A percentile compares a stretch with the other conserved stretches of the same genome.
These are phyloP conservation scores for Ilyonectria mors-panacis DNA, from an alignment of 2,329 filamentous ascomycete genomes.

Conservation along the genomic window DNA sequence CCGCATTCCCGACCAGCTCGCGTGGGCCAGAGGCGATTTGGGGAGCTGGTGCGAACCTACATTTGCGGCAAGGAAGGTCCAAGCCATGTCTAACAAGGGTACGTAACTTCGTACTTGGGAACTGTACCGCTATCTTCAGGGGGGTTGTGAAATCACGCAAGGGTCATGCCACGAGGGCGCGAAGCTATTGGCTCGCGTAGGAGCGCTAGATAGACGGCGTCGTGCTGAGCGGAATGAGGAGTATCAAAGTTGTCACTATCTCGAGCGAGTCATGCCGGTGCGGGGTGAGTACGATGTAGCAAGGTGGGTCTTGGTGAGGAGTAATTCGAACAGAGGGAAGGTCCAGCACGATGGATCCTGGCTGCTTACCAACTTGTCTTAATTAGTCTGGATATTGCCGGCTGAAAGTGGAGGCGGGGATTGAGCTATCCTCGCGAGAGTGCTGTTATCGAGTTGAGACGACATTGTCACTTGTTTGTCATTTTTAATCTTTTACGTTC, in stretches of 20 bases:
- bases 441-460: not conserved
- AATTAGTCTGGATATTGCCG: not conserved
- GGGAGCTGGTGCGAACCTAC: not conserved
- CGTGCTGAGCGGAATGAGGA: not conserved
- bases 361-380: not conserved
- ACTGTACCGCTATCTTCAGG: not conserved
- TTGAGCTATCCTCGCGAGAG: not conserved
- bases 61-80: conserved; percentile 3
- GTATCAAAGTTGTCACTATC: not conserved
- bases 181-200: not conserved
- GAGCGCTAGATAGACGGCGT: conserved; percentile 1
- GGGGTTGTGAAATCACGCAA: not conserved
- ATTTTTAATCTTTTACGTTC: not conserved
- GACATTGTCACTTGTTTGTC: not conserved
- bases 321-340: not conserved
- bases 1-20: conserved; percentile 17
- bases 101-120: not conserved
- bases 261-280: not conserved
- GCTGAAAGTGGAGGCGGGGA: not conserved
- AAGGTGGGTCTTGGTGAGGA: not conserved
- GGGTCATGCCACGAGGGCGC: not conserved
- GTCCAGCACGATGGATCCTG: not conserved
- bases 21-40: not conserved
- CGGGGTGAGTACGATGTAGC: not conserved
- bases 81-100: not conserved